These are phyloP conservation scores for Flaveria ramosissima DNA, from an alignment of 129 eudicot species.

Conservation along the genomic window DNA sequence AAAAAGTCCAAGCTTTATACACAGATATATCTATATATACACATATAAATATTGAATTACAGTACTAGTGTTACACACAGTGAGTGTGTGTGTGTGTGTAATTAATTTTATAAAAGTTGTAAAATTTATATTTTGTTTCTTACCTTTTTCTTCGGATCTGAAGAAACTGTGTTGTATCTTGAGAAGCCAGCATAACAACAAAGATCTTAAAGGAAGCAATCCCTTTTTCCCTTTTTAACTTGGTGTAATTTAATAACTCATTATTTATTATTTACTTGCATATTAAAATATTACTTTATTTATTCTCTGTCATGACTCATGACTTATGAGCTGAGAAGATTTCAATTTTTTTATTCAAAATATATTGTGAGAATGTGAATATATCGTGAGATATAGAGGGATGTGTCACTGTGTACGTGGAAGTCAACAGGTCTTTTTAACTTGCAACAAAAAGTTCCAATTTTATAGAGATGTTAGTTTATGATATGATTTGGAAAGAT, in stretches of 20 bases:
- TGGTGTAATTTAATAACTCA: conserved; percentile 21
- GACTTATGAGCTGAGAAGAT: conserved; percentile 26
- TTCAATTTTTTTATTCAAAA: conserved; percentile 7
- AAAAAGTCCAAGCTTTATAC: conserved; percentile 61
- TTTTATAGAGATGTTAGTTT: too few species aligned
- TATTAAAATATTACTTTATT: conserved; percentile 42
- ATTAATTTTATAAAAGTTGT: conserved; percentile 17
- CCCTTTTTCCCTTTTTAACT: conserved; percentile 39
- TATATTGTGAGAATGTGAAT: conserved; percentile 36
- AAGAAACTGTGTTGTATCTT: conserved; percentile 75
- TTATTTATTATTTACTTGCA: not conserved
- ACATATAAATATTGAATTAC: conserved; percentile 9
- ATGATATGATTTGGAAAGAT: too few species aligned
- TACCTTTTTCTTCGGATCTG: conserved; percentile 94
- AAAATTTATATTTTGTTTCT: conserved; percentile 28
- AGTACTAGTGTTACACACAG: conserved; percentile 38
- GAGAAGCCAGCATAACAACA: conserved; percentile 68
- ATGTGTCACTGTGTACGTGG: conserved; percentile 13
- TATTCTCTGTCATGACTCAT: conserved; percentile 57
- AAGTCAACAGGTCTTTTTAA: conserved; percentile 42
- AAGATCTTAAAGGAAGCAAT: conserved; percentile 71
- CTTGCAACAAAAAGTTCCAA: conserved; percentile 39
- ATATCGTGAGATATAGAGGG: conserved; percentile 30
- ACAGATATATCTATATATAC: conserved; percentile 18
- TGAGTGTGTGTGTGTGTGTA: conserved; percentile 30